phyloP scores from a whole-genome alignment of 2,329 filamentous ascomycete species.

The Tolypocladium guangdongense region DNA sequence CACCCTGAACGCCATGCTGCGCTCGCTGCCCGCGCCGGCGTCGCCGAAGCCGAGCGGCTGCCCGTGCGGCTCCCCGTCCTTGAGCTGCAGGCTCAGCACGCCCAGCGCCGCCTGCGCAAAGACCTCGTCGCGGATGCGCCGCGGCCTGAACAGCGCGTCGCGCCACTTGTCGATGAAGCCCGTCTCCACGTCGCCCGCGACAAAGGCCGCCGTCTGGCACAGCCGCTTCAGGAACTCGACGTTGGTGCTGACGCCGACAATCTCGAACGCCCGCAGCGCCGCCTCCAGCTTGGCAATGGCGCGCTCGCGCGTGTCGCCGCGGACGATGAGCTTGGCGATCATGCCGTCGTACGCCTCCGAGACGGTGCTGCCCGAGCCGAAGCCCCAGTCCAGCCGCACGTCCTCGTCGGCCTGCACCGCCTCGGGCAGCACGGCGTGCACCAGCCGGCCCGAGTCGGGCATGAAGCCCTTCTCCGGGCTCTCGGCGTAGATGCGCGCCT shows the following conservation, averaged over 20 bases:
- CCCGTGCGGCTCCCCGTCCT: conserved; percentile 31
- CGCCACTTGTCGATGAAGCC: conserved; percentile 90
- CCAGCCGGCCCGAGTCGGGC: conserved; percentile 79
- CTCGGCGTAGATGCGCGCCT: conserved; percentile 94
- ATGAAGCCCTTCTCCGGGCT: conserved; percentile 88
- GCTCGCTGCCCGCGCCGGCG: conserved; percentile 26
- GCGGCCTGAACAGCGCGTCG: conserved; percentile 62
- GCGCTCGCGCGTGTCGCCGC: conserved; percentile 64
- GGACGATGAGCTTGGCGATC: conserved; percentile 95
- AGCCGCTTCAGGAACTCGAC: conserved; percentile 92
- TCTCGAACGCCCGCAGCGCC: conserved; percentile 79
- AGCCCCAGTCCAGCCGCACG: conserved; percentile 86
- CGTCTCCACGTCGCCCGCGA: conserved; percentile 83
- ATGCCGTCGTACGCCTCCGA: conserved; percentile 96
- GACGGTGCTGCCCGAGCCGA: conserved; percentile 81
- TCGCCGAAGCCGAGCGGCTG: conserved; percentile 44
- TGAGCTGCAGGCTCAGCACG: conserved; percentile 43
- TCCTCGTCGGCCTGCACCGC: conserved; percentile 51
- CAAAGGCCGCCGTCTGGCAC: conserved; percentile 71
- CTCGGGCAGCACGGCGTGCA: conserved; percentile 68
- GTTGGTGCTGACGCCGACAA: conserved; percentile 88
- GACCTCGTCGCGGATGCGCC: conserved; percentile 55
- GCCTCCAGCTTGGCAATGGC: conserved; percentile 73
- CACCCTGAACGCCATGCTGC: conserved; percentile 41
- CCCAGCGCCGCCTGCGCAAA: conserved; percentile 81